These are phyloP conservation scores for Solanum paucissectum DNA, from an alignment of 257 asterid species.

Conservation along the genomic window DNA sequence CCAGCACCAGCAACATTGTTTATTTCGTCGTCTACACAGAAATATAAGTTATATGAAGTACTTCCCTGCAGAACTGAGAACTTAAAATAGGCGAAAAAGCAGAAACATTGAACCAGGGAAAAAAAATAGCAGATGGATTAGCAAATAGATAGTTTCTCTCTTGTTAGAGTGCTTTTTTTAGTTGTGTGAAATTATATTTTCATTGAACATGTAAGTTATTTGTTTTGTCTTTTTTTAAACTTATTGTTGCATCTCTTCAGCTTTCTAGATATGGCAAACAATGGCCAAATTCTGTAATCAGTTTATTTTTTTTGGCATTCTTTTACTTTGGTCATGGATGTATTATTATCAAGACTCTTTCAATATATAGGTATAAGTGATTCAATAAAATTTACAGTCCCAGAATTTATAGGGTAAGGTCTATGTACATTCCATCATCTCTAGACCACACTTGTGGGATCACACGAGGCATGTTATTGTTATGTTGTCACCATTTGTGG, in stretches of 20 bases:
- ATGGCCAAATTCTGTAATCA: background rate
- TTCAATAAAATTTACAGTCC: background rate
- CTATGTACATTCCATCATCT: too few relatives aligned
- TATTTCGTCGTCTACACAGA: background rate
- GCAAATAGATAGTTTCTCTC: slow-evolving; percentile 12
- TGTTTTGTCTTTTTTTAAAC: background rate
- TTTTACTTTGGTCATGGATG: background rate
- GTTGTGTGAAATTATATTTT: slow-evolving; percentile 36
- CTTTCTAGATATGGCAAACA: background rate
- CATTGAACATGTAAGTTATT: slow-evolving; percentile 8
- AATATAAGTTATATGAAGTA: background rate
- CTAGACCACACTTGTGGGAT: background rate
- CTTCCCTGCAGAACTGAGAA: background rate
- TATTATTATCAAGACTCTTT: slow-evolving; percentile 3
- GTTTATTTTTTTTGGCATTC: background rate
- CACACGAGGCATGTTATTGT: background rate
- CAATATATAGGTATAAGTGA: background rate
- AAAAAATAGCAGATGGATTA: slow-evolving; percentile 5
- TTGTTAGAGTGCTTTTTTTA: slow-evolving; percentile 17
- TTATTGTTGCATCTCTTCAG: background rate
- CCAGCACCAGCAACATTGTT: background rate
- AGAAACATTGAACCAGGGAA: slow-evolving; percentile 17
- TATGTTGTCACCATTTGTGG: background rate
- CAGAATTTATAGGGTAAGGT: background rate
- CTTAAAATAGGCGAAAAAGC: background rate